Conservation (phyloP, 2,329 filamentous ascomycete genomes). For the Fusarium beomiforme region DNA sequence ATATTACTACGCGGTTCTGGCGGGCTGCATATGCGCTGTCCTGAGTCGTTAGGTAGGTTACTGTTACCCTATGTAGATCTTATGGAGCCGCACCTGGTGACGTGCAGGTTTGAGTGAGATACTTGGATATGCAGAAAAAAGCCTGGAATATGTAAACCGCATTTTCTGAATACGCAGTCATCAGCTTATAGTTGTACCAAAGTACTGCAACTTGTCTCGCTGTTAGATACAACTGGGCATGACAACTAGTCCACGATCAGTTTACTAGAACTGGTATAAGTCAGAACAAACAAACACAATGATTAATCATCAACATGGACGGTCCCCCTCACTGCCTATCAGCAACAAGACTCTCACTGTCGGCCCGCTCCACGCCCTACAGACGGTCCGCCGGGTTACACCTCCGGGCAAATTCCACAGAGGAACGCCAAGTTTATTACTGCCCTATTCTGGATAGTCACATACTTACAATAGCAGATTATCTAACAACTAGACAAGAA, state of each 20-base stretch:
- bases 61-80: constrained; percentile 9
- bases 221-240: background rate
- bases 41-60: background rate
- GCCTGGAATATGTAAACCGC: background rate
- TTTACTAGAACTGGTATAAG: constrained; percentile 1
- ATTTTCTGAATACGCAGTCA: background rate
- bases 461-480: background rate
- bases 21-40: constrained; percentile 23
- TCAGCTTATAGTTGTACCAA: background rate
- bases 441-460: background rate
- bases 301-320: background rate
- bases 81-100: constrained; percentile 29
- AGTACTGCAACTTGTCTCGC: background rate
- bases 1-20: constrained; percentile 5
- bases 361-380: background rate
- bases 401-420: background rate
- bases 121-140: background rate
- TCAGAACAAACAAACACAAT: background rate
- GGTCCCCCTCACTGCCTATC: background rate
- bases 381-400: background rate
- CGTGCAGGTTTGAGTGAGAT: background rate
- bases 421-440: background rate
- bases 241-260: background rate
- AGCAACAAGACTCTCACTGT: background rate
- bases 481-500: background rate